Evolutionary conservation across 768 basidiomycete genomes (phyloP).

Genomic region (Thelephora ganbajun): DNA sequence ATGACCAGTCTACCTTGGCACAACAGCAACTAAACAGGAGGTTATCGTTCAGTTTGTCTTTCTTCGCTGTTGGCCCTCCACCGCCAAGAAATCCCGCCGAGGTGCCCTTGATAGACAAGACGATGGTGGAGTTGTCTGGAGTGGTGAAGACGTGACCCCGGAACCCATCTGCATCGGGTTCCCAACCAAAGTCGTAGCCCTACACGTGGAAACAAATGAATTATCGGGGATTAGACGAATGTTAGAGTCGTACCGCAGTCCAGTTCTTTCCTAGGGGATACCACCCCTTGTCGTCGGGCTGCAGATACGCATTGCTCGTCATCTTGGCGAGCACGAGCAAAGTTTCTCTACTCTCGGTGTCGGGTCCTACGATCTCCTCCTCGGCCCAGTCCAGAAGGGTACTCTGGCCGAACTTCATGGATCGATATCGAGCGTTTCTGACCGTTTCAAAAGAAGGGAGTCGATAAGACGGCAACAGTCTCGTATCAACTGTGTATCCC

Average conservation of each 20-base stretch:
- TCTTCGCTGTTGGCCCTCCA: slow-evolving; percentile 68
- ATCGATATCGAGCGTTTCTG: slow-evolving; percentile 20
- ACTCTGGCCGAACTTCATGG: slow-evolving; percentile 25
- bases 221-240: neutral
- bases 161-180: slow-evolving; percentile 77
- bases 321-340: slow-evolving; percentile 77
- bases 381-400: slow-evolving; percentile 46
- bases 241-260: slow-evolving; percentile 33
- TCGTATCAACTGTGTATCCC: slow-evolving; percentile 28
- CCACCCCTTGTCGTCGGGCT: slow-evolving; percentile 44
- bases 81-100: slow-evolving; percentile 56
- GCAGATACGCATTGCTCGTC: slow-evolving; percentile 70
- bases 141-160: slow-evolving; percentile 88
- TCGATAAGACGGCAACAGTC: slow-evolving; percentile 25
- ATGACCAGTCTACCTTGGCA: slow-evolving; percentile 86
- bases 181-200: slow-evolving; percentile 80
- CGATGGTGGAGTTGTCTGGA: slow-evolving; percentile 69
- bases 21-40: slow-evolving; percentile 95
- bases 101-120: slow-evolving; percentile 90
- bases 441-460: slow-evolving; percentile 29
- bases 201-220: slow-evolving; percentile 13
- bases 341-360: slow-evolving; percentile 58
- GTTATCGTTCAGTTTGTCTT: slow-evolving; percentile 93
- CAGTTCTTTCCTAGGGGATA: slow-evolving; percentile 52
- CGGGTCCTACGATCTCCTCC: slow-evolving; percentile 51